These are phyloP conservation scores for Isatis tinctoria DNA, from an alignment of 345 rosid species.

Conservation along the genomic window DNA sequence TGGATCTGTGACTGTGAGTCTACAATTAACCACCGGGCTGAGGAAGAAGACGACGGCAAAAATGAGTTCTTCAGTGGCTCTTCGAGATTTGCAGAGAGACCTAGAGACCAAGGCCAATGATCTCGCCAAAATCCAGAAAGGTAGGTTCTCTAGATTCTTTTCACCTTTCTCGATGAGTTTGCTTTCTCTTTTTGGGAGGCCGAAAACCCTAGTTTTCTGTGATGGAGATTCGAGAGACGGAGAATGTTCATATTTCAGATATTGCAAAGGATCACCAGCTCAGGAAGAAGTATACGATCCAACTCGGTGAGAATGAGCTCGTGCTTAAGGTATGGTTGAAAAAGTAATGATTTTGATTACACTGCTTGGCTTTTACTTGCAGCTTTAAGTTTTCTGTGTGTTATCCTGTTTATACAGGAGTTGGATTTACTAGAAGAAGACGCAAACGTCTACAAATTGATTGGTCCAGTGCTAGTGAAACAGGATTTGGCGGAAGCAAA, in stretches of 20 bases:
- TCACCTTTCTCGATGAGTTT: not conserved
- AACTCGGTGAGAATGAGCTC: conserved; percentile 95
- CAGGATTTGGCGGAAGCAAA: conserved; percentile 97
- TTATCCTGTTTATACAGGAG: conserved; percentile 47
- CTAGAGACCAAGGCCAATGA: conserved; percentile 78
- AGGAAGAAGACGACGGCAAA: not conserved
- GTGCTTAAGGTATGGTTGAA: conserved; percentile 68
- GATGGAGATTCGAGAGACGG: not conserved
- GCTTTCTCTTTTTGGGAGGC: not conserved
- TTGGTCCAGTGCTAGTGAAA: conserved; percentile 95
- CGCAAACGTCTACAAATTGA: conserved; percentile 93
- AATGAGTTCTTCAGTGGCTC: conserved; percentile 70
- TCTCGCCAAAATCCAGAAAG: conserved; percentile 83
- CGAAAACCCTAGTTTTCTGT: conserved; percentile 3
- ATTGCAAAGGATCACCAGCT: conserved; percentile 87
- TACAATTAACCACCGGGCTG: not conserved
- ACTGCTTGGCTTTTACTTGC: not conserved
- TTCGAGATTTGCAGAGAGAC: conserved; percentile 76
- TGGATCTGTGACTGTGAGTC: conserved; percentile 25
- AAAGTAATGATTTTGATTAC: not conserved
- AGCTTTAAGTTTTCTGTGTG: not conserved
- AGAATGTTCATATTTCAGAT: conserved; percentile 35
- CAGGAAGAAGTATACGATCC: conserved; percentile 89
- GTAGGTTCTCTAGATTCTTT: conserved; percentile 15
- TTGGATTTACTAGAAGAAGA: conserved; percentile 78